Conservation (phyloP, 1,284 basidiomycete genomes). For the Anthracocystis walkeri region DNA sequence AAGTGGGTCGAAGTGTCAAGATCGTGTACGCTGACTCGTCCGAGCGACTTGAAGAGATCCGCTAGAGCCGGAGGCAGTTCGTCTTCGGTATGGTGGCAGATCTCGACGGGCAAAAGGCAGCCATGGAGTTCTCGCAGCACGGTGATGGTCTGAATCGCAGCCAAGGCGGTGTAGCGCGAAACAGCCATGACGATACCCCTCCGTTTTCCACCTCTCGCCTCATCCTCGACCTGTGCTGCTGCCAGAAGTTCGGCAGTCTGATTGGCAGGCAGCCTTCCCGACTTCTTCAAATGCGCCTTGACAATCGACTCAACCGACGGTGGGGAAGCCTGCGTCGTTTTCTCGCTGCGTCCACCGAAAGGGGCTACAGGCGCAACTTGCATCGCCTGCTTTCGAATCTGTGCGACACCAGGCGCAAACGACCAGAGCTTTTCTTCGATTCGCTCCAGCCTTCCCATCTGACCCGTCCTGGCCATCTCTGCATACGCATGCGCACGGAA, state of each 20-base stretch:
- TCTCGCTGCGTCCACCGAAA: conserved; percentile 1
- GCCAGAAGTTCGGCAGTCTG: conserved; percentile 12
- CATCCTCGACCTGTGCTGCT: conserved; percentile 21
- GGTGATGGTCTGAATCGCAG: conserved; percentile 36
- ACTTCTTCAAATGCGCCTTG: conserved; percentile 17
- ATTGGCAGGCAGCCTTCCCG: conserved; percentile 14
- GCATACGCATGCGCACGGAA: conserved; percentile 44
- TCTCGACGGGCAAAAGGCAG: conserved; percentile 37
- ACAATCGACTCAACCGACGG: conserved; percentile 23
- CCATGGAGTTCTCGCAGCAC: conserved; percentile 28
- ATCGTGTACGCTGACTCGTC: conserved; percentile 23
- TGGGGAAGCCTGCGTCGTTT: neutral
- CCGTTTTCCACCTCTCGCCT: conserved; percentile 23
- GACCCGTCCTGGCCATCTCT: conserved; percentile 30
- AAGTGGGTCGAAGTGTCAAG: conserved; percentile 30
- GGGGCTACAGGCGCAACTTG: neutral
- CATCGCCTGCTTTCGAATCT: conserved; percentile 34
- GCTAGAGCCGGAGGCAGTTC: conserved; percentile 26
- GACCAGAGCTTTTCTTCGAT: conserved; percentile 38
- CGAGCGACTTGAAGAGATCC: conserved; percentile 23
- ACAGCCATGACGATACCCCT: conserved; percentile 45
- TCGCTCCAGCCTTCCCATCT: conserved; percentile 30
- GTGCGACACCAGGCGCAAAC: conserved; percentile 27
- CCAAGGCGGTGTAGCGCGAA: conserved; percentile 16
- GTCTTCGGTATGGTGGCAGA: conserved; percentile 36